A percentile compares a stretch with the other conserved stretches of the same genome.
phyloP scores from a whole-genome alignment of 2,329 filamentous ascomycete genomes.

The Arthrobotrys sinensis region DNA sequence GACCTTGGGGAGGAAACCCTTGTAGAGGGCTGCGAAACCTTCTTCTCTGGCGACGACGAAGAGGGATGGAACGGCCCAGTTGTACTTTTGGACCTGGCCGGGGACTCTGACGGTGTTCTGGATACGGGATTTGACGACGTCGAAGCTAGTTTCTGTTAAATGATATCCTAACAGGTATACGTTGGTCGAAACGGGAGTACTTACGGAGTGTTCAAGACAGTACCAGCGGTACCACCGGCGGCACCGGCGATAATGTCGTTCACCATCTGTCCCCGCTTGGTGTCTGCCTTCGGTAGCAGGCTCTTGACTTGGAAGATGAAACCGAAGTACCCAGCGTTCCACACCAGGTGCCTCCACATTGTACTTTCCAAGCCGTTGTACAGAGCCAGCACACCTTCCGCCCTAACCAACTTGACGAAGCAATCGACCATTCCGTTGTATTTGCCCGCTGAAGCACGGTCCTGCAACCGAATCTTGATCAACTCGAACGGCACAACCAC shows the following conservation, averaged over 20 bases:
- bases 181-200: neutral
- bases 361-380: constrained; percentile 98
- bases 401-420: constrained; percentile 83
- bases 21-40: constrained; percentile 92
- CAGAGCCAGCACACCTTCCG: constrained; percentile 87
- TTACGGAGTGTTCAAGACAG: constrained; percentile 87
- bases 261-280: constrained; percentile 83
- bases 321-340: constrained; percentile 97
- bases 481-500: constrained; percentile 98
- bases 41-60: constrained; percentile 92
- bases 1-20: constrained; percentile 97
- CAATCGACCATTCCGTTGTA: constrained; percentile 87
- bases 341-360: constrained; percentile 93
- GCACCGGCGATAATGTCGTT: constrained; percentile 91
- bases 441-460: constrained; percentile 91
- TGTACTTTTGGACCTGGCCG: constrained; percentile 92
- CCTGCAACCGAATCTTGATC: constrained; percentile 97
- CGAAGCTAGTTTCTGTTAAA: constrained; percentile 71
- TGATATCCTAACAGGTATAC: neutral
- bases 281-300: constrained; percentile 83
- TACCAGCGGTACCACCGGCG: constrained; percentile 90
- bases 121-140: constrained; percentile 98
- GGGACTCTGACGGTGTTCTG: constrained; percentile 90
- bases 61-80: constrained; percentile 94
- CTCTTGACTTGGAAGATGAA: constrained; percentile 97